Conservation (phyloP, 2,329 filamentous ascomycete genomes). For the Hymenoscyphus albidus region DNA sequence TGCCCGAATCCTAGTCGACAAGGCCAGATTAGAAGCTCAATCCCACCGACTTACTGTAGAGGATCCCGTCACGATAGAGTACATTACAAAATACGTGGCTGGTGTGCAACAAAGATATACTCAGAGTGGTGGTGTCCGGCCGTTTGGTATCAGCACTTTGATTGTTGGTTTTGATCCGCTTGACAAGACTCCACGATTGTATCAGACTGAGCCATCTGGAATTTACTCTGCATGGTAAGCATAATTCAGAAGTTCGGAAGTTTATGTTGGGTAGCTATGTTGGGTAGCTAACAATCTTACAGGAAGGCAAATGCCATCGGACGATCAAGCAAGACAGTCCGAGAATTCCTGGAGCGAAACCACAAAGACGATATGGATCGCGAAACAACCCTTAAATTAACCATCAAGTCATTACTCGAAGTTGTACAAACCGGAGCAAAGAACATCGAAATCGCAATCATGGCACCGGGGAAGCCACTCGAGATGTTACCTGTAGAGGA, state of each 20-base stretch:
- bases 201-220: constrained; percentile 98
- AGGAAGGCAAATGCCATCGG: constrained; percentile 99
- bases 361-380: constrained; percentile 98
- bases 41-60: constrained; percentile 96
- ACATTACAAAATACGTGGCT: constrained; percentile 98
- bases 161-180: constrained; percentile 98
- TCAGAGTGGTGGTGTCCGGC: constrained; percentile 94
- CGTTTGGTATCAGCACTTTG: constrained; percentile 97
- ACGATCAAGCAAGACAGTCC: constrained; percentile 96
- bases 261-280: neutral
- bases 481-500: constrained; percentile 95
- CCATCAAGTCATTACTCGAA: constrained; percentile 96
- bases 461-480: constrained; percentile 86
- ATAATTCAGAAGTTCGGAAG: constrained; percentile 29
- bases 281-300: constrained; percentile 21
- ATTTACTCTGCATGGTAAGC: constrained; percentile 96
- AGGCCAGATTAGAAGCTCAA: constrained; percentile 94
- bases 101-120: constrained; percentile 99
- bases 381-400: constrained; percentile 91
- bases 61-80: constrained; percentile 96
- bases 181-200: constrained; percentile 82
- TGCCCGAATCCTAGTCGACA: constrained; percentile 96
- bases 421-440: constrained; percentile 98
- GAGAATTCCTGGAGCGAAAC: constrained; percentile 97
- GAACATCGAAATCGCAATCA: constrained; percentile 99